Conservation (phyloP, 1,284 basidiomycete genomes). For the Cryptococcus sp. region DNA sequence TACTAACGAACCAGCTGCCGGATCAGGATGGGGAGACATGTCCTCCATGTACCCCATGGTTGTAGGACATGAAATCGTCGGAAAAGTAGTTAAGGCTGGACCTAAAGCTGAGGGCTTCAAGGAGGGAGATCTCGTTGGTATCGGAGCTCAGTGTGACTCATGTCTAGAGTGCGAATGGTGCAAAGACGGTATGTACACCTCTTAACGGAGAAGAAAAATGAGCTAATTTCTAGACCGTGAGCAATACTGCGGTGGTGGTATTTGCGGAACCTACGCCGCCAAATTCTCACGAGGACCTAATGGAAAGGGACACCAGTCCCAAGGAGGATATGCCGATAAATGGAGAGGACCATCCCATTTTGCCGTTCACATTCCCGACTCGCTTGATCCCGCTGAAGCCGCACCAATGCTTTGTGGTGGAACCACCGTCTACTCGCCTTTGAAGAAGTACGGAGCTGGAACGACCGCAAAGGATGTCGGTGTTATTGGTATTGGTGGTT, state of each 20-base stretch:
- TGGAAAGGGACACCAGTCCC: constrained; percentile 30
- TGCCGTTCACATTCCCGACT: constrained; percentile 53
- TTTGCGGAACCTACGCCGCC: constrained; percentile 41
- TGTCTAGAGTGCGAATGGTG: constrained; percentile 48
- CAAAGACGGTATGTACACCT: constrained; percentile 40
- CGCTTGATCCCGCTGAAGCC: constrained; percentile 54
- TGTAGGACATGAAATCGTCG: constrained; percentile 32
- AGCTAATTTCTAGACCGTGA: constrained; percentile 28
- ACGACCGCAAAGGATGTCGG: constrained; percentile 59
- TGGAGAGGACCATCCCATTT: constrained; percentile 33
- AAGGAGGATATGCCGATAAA: constrained; percentile 51
- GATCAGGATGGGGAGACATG: constrained; percentile 22
- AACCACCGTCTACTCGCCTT: constrained; percentile 61
- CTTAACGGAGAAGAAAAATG: not conserved
- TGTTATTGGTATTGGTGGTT: constrained; percentile 61
- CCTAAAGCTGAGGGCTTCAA: constrained; percentile 17
- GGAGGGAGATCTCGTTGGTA: constrained; percentile 49
- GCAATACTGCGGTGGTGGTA: constrained; percentile 46
- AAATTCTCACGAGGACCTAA: constrained; percentile 14
- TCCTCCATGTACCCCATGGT: constrained; percentile 7
- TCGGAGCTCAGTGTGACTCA: constrained; percentile 51
- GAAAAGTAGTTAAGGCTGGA: constrained; percentile 25
- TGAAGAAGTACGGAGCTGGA: constrained; percentile 58
- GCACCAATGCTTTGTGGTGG: constrained; percentile 58
- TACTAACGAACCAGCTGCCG: too few species aligned